phyloP scores from a whole-genome alignment of 768 basidiomycete genomes.

The Phanerochaete carnosa region DNA sequence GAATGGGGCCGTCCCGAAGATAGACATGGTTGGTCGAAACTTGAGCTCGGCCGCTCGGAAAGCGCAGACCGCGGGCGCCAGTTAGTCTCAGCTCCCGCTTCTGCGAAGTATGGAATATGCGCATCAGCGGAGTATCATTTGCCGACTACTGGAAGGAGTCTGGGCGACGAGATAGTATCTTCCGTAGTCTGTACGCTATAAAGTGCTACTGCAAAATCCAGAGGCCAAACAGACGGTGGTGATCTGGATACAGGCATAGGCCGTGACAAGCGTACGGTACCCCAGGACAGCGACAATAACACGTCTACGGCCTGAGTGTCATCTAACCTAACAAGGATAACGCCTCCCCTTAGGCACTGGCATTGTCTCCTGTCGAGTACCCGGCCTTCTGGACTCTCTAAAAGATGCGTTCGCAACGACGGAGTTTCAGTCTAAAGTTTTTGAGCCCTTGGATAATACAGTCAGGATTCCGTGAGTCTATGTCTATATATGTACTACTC shows the following conservation, averaged over 20 bases:
- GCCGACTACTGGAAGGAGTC: neutral
- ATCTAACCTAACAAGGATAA: neutral
- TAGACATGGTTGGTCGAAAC: conserved; percentile 10
- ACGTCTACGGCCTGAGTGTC: no score
- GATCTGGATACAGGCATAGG: neutral
- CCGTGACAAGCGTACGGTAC: neutral
- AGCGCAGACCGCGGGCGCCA: neutral
- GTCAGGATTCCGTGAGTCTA: conserved; percentile 34
- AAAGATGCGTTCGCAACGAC: conserved; percentile 27
- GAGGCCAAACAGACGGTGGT: no score
- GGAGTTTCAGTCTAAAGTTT: conserved; percentile 26
- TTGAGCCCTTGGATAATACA: conserved; percentile 20
- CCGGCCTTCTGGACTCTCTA: conserved; percentile 28
- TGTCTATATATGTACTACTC: neutral
- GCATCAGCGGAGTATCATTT: neutral
- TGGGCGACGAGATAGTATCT: neutral
- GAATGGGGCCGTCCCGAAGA: neutral
- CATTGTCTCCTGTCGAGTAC: conserved; percentile 26
- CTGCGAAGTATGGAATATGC: neutral
- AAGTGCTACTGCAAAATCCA: neutral
- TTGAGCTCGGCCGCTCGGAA: neutral
- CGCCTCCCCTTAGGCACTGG: conserved; percentile 34
- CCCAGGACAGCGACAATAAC: neutral
- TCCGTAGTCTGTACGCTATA: no score
- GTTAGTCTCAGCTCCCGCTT: neutral